Conservation (phyloP, 1,284 basidiomycete species). For the Tranzscheliella williamsii region DNA sequence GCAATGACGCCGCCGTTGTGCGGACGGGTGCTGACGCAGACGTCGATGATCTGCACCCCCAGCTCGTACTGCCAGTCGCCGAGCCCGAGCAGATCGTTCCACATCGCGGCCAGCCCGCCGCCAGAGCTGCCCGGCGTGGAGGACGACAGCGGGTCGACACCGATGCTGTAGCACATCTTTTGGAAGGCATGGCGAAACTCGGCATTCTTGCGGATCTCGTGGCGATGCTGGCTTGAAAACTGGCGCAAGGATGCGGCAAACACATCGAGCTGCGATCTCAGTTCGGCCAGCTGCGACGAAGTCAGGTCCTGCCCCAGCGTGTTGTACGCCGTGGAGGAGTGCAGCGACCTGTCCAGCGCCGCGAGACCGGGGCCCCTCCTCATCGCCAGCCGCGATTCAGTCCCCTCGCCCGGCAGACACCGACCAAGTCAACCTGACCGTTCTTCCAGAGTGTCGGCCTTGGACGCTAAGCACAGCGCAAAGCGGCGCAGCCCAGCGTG, state of each 20-base stretch:
- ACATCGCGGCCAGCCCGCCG: slow-evolving; percentile 75
- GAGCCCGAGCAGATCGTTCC: slow-evolving; percentile 77
- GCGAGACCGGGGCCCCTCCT: slow-evolving; percentile 65
- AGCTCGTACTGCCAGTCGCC: slow-evolving; percentile 96
- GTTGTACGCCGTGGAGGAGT: slow-evolving; percentile 68
- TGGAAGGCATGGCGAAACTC: slow-evolving; percentile 89
- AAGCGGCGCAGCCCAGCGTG: too few species aligned
- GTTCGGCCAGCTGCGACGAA: slow-evolving; percentile 73
- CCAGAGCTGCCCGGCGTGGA: slow-evolving; percentile 16
- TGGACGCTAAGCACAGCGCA: too few species aligned
- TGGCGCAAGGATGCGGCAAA: slow-evolving; percentile 79
- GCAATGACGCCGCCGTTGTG: slow-evolving; percentile 89
- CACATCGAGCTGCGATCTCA: slow-evolving; percentile 77
- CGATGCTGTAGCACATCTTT: slow-evolving; percentile 91
- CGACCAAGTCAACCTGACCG: too few species aligned
- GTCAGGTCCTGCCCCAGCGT: slow-evolving; percentile 79
- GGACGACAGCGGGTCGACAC: slow-evolving; percentile 82
- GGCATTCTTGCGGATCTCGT: slow-evolving; percentile 81
- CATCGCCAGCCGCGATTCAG: too few species aligned
- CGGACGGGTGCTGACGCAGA: slow-evolving; percentile 85
- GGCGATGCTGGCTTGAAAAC: slow-evolving; percentile 82
- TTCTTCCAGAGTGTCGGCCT: too few species aligned
- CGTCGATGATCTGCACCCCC: slow-evolving; percentile 93
- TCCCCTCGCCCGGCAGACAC: too few species aligned
- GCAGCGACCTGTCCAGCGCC: slow-evolving; percentile 63